Base-by-base conservation (phyloP, 805 yeast species). In the Candida railenensis region DNA sequence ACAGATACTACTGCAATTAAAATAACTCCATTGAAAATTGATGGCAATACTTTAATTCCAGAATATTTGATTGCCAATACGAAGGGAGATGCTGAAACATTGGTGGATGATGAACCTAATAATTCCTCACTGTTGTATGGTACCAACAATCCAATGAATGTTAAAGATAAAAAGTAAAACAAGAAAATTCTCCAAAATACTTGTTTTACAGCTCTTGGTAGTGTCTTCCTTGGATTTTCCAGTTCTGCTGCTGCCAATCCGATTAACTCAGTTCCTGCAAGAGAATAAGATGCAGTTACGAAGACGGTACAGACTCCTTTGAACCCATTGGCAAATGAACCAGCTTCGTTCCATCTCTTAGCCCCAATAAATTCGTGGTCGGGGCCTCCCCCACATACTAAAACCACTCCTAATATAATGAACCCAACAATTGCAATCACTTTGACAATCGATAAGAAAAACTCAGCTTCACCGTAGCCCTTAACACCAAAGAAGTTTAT, bases 21-120 rank as follows among this genome's bases (percentile, higher is more conserved):
- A 53, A 86, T 84, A 37, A 85, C 89, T 18, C 82, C 88, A 60
- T 86, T 86, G 71, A 86, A 83, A 51, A 86, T 78, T 44, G 83
- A 80, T 43, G 91, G 91, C 42, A 85, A 74, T 37, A 81, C 86
- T 42, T 67, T 69, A 53, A 85, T 80, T 54, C 85, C 84, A 22
- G 80, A 86, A 45, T 74, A 67, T 25, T 74, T 69, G 47, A 85
- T 79, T 36, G 91, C 89, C 63, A 85, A 76, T 53, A 85, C 91
- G 59, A 85, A 85, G 21, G 92, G 92, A 15, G 91, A 85, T 22
- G 88, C 83, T 22, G 82, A 65, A 37, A 81, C 77, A 53, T 81
- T 80, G 20, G 66, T 69, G 34, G 77, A 72, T 9, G 74, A 60
- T 14, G 43, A 14, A 1, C 76, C 56, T 48, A 82, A 65, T 54